These are phyloP conservation scores for Brassica balearica DNA, from an alignment of 441 rosid genomes.

Conservation along the genomic window DNA sequence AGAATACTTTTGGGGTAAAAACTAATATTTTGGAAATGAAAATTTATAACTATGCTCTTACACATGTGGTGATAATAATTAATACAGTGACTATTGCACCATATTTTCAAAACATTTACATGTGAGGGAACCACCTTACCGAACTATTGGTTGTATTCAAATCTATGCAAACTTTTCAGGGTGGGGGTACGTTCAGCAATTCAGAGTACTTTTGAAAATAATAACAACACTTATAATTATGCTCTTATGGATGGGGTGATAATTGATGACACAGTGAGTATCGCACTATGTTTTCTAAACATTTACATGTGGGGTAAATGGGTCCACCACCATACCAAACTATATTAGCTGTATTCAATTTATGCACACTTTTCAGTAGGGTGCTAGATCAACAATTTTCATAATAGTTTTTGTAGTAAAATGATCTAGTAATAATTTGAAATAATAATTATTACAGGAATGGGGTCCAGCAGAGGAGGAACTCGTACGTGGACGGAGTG, in stretches of 20 bases:
- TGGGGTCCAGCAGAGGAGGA: conserved; percentile 89
- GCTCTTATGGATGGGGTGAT: neutral
- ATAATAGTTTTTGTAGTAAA: neutral
- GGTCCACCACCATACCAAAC: conserved; percentile 5
- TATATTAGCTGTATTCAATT: conserved; percentile 10
- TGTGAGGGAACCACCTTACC: neutral
- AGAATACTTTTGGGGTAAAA: neutral
- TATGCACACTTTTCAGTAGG: neutral
- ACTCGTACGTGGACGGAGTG: conserved; percentile 84
- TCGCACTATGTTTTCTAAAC: neutral
- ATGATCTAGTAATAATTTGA: neutral
- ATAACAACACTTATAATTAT: neutral
- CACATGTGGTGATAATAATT: neutral
- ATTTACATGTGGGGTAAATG: neutral
- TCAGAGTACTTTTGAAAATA: neutral
- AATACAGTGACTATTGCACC: neutral
- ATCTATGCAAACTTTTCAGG: neutral
- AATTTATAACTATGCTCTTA: neutral
- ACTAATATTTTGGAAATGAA: neutral
- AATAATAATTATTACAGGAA: conserved; percentile 52
- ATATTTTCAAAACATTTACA: neutral
- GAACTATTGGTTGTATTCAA: conserved; percentile 25
- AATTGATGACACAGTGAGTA: neutral
- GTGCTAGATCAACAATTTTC: neutral
- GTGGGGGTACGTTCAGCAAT: neutral